phyloP scores from a whole-genome alignment of 73 alveolate species.

The Symbiodinium pilosum region DNA sequence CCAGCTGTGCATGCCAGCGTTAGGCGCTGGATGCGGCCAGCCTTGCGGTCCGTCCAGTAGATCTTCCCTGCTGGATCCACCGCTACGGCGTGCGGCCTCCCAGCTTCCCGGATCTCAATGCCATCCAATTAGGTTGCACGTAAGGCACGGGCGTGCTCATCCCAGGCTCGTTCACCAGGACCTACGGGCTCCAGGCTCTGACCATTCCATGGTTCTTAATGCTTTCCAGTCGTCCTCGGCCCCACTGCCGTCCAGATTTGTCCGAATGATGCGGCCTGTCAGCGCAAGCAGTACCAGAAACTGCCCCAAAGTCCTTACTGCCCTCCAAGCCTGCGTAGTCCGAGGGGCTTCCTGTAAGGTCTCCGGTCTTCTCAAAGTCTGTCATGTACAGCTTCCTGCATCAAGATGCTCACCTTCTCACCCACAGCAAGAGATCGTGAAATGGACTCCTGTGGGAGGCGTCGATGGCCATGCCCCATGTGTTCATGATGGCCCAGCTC shows the following conservation, averaged over 20 bases:
- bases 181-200: background rate
- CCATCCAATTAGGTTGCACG: too few relatives aligned
- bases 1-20: slow-evolving; percentile 41
- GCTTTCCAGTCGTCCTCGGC: too few relatives aligned
- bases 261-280: slow-evolving; percentile 79
- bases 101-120: background rate
- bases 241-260: slow-evolving; percentile 56
- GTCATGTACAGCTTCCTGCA: slow-evolving; percentile 58
- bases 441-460: background rate
- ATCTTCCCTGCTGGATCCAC: slow-evolving; percentile 46
- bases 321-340: background rate
- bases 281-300: background rate
- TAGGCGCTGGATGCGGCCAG: slow-evolving; percentile 78
- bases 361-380: slow-evolving; percentile 65
- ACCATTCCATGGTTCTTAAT: too few relatives aligned
- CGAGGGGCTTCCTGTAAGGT: slow-evolving; percentile 17
- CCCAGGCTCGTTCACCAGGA: slow-evolving; percentile 63
- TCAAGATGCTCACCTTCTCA: background rate
- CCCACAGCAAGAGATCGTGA: background rate
- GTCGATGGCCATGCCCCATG: slow-evolving; percentile 88
- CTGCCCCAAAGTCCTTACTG: too few relatives aligned
- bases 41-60: slow-evolving; percentile 94
- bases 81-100: slow-evolving; percentile 64
- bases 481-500: slow-evolving; percentile 92
- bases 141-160: slow-evolving; percentile 93